Conservation (phyloP, 2,329 filamentous ascomycete genomes). For the Fusarium scirpi region DNA sequence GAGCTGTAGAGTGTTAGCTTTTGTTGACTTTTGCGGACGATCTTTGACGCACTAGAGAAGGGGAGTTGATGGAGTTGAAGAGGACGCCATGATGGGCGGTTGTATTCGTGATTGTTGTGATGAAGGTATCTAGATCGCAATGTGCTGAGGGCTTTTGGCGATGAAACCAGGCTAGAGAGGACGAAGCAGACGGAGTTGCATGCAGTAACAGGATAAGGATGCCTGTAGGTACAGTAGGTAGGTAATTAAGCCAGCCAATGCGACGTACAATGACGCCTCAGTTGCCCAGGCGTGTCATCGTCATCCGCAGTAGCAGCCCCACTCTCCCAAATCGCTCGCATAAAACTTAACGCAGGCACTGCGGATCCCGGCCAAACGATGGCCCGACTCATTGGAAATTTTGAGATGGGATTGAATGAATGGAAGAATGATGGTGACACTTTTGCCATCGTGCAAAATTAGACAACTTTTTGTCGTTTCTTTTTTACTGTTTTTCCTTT, state of each 20-base stretch:
- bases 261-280: constrained; percentile 41
- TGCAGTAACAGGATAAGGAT: not conserved
- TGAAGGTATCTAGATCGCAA: not conserved
- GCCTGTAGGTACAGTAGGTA: not conserved
- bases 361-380: constrained; percentile 36
- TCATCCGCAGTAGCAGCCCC: constrained; percentile 39
- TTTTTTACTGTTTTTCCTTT: not conserved
- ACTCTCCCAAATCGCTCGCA: constrained; percentile 16
- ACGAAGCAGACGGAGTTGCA: constrained; percentile 8
- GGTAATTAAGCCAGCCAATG: not conserved
- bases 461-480: constrained; percentile 9
- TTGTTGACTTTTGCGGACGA: not conserved
- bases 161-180: constrained; percentile 1
- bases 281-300: constrained; percentile 30
- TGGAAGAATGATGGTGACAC: constrained; percentile 27
- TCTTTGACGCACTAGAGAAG: constrained; percentile 74
- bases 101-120: not conserved
- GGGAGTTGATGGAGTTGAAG: constrained; percentile 74
- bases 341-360: constrained; percentile 1
- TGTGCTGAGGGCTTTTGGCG: not conserved
- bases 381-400: constrained; percentile 43
- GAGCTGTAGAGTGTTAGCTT: constrained; percentile 65
- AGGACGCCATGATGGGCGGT: constrained; percentile 71
- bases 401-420: constrained; percentile 16
- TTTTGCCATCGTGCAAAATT: constrained; percentile 7